phyloP scores from a whole-genome alignment of 2,329 filamentous ascomycete genomes.

The Xylaria sp. region DNA sequence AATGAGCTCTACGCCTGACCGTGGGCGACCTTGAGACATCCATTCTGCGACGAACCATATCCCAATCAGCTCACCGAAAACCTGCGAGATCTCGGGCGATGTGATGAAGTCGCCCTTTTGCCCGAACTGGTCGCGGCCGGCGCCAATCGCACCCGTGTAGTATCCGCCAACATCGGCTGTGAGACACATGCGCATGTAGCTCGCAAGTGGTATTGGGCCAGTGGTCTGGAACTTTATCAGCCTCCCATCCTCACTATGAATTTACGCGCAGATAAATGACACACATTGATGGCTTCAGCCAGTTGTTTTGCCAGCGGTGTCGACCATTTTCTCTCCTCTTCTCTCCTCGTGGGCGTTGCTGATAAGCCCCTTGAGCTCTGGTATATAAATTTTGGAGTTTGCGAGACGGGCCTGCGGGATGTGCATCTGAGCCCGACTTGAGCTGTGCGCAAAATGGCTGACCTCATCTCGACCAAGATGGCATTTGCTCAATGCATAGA shows the following conservation, averaged over 20 bases:
- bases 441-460: conserved; percentile 30
- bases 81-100: conserved; percentile 94
- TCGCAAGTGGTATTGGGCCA: conserved; percentile 87
- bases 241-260: neutral
- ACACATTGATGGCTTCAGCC: conserved; percentile 83
- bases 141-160: conserved; percentile 77
- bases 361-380: conserved; percentile 37
- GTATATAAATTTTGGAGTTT: conserved; percentile 23
- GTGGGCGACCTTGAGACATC: conserved; percentile 84
- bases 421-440: conserved; percentile 34
- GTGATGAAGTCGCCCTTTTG: conserved; percentile 93
- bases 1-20: conserved; percentile 80
- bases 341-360: conserved; percentile 35
- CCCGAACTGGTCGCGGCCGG: conserved; percentile 87
- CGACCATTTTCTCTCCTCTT: conserved; percentile 74
- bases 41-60: conserved; percentile 97
- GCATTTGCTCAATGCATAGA: conserved; percentile 9
- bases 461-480: conserved; percentile 33
- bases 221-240: conserved; percentile 61
- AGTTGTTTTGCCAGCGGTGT: conserved; percentile 90
- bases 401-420: conserved; percentile 24
- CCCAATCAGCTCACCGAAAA: conserved; percentile 93
- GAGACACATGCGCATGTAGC: conserved; percentile 98
- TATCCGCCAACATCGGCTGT: conserved; percentile 91
- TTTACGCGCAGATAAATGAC: neutral